These are phyloP conservation scores for Amauroascus niger DNA, from an alignment of 2,329 filamentous ascomycete species.

Conservation along the genomic window DNA sequence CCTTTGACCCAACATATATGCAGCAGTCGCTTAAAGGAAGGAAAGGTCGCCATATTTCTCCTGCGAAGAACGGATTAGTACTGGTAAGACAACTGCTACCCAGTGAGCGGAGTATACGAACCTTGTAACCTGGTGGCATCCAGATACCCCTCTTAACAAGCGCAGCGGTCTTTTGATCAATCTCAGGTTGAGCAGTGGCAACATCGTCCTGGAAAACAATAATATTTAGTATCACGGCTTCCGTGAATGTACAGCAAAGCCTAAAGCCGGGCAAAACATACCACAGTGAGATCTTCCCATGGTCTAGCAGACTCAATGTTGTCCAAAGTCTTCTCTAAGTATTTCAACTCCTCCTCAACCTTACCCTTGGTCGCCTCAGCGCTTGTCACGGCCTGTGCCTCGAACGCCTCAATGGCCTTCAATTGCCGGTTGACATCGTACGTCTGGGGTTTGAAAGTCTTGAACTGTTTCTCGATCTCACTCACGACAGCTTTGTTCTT, in stretches of 20 bases:
- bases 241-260: neutral
- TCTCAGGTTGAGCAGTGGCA: slow-evolving; percentile 84
- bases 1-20: neutral
- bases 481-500: slow-evolving; percentile 95
- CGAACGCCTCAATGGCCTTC: slow-evolving; percentile 96
- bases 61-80: slow-evolving; percentile 40
- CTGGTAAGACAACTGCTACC: neutral
- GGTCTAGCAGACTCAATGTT: slow-evolving; percentile 95
- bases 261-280: slow-evolving; percentile 45
- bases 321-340: slow-evolving; percentile 85
- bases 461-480: slow-evolving; percentile 96
- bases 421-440: slow-evolving; percentile 92
- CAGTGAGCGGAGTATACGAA: slow-evolving; percentile 39
- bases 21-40: slow-evolving; percentile 59
- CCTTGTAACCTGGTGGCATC: slow-evolving; percentile 98
- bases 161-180: slow-evolving; percentile 91
- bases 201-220: slow-evolving; percentile 66
- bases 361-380: slow-evolving; percentile 93
- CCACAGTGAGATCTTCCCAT: slow-evolving; percentile 94
- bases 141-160: slow-evolving; percentile 97
- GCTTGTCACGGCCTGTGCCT: slow-evolving; percentile 93
- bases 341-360: slow-evolving; percentile 89
- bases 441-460: slow-evolving; percentile 77
- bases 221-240: slow-evolving; percentile 9
- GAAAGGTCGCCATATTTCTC: slow-evolving; percentile 99